A percentile compares a stretch with the other conserved stretches of the same genome.
These are phyloP conservation scores for Kodamaea laetipori DNA, from an alignment of 805 yeast species.

Conservation along the genomic window DNA sequence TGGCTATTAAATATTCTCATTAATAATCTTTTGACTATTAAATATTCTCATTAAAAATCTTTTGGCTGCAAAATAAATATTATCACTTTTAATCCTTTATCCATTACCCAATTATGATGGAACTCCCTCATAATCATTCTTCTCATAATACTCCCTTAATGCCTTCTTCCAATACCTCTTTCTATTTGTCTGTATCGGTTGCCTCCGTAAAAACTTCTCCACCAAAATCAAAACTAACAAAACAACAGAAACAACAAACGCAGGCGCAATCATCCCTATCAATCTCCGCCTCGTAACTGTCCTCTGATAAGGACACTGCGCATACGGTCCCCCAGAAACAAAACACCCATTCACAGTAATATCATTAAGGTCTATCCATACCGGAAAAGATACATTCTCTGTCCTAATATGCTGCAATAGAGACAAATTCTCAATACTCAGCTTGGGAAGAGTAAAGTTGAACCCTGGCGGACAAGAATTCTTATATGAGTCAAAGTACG, in stretches of 20 bases:
- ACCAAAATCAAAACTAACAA: conserved; percentile 53
- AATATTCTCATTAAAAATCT: background rate
- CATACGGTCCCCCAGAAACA: conserved; percentile 80
- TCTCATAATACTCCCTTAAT: conserved; percentile 54
- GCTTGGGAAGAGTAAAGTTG: conserved; percentile 35
- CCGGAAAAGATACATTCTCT: conserved; percentile 32
- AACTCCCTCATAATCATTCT: conserved; percentile 80
- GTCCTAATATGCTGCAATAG: conserved; percentile 30
- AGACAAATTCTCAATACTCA: conserved; percentile 37
- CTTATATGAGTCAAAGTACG: conserved; percentile 48
- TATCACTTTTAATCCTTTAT: too few species aligned
- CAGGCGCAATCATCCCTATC: conserved; percentile 65
- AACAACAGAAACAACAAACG: conserved; percentile 57
- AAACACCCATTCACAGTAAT: conserved; percentile 74
- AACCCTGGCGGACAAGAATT: conserved; percentile 37
- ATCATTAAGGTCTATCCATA: conserved; percentile 85
- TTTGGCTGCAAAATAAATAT: background rate
- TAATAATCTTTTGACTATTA: too few species aligned
- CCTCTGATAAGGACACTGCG: conserved; percentile 74
- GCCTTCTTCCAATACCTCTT: conserved; percentile 63
- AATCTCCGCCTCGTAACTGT: conserved; percentile 57
- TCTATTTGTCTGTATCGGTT: conserved; percentile 73
- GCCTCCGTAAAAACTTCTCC: conserved; percentile 54
- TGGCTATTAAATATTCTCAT: too few species aligned
- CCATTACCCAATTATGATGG: too few species aligned